phyloP scores from a whole-genome alignment of 768 basidiomycete species.

The Postia placenta region DNA sequence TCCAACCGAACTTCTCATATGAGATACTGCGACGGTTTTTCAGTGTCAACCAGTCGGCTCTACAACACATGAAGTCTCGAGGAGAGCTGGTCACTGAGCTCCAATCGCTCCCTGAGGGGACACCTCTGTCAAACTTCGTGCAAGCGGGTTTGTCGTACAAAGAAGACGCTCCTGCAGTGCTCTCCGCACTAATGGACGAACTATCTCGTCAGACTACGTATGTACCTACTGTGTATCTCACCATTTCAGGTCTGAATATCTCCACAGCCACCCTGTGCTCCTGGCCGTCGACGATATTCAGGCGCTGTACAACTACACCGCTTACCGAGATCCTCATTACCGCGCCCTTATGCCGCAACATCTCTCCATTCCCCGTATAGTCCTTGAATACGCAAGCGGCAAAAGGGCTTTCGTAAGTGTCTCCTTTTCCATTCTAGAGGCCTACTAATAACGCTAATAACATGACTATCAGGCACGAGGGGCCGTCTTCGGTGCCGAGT shows the following conservation, averaged over 20 bases:
- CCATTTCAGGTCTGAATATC: neutral
- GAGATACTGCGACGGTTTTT: constrained; percentile 59
- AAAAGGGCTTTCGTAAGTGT: constrained; percentile 57
- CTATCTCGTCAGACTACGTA: constrained; percentile 62
- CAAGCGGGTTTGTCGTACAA: constrained; percentile 51
- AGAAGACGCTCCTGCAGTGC: constrained; percentile 43
- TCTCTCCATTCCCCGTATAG: constrained; percentile 67
- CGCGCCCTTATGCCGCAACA: constrained; percentile 66
- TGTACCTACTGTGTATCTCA: constrained; percentile 16
- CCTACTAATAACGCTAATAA: neutral
- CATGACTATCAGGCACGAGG: constrained; percentile 50
- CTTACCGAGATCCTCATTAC: constrained; percentile 73
- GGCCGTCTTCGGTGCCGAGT: constrained; percentile 66
- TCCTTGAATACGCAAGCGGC: constrained; percentile 78
- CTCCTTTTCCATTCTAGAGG: constrained; percentile 30
- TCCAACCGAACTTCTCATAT: constrained; percentile 60
- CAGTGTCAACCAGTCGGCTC: constrained; percentile 45
- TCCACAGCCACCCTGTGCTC: constrained; percentile 63
- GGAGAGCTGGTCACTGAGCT: constrained; percentile 20
- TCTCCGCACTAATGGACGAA: constrained; percentile 54
- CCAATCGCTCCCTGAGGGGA: constrained; percentile 40
- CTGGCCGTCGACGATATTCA: constrained; percentile 89
- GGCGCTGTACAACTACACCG: constrained; percentile 59
- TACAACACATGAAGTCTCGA: constrained; percentile 36
- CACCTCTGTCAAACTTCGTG: constrained; percentile 48